These are phyloP conservation scores for Acorus gramineus DNA, from an alignment of 106 monocot genomes.

Conservation along the genomic window DNA sequence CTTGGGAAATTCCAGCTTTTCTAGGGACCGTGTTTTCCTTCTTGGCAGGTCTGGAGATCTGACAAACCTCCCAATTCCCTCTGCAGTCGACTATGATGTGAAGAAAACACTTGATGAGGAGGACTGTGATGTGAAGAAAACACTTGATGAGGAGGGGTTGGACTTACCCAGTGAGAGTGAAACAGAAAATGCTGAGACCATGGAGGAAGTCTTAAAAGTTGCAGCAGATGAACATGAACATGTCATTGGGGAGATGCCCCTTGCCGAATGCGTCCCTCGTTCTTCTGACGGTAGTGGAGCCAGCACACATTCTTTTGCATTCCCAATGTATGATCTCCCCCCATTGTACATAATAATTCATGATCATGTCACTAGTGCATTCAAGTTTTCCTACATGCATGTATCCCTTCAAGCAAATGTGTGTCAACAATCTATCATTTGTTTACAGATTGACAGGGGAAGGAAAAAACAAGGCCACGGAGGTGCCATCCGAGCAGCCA, in stretches of 20 bases:
- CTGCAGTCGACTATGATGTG: not conserved
- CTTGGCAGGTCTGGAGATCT: not conserved
- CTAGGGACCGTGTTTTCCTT: not conserved
- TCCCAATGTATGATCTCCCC: slow-evolving; percentile 6
- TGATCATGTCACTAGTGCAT: too few species aligned
- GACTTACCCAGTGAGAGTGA: not conserved
- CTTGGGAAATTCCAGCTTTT: not conserved
- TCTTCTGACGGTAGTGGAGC: slow-evolving; percentile 5
- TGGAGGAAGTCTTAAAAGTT: slow-evolving; percentile 1
- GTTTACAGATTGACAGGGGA: too few species aligned
- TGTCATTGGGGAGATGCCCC: not conserved
- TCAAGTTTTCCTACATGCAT: too few species aligned
- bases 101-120: not conserved
- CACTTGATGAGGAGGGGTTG: not conserved
- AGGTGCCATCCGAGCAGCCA: too few species aligned
- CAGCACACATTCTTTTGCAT: slow-evolving; percentile 14
- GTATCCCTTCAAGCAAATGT: too few species aligned
- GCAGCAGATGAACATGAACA: not conserved
- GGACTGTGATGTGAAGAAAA: too few species aligned
- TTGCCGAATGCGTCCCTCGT: not conserved
- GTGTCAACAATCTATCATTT: too few species aligned
- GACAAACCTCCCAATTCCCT: not conserved
- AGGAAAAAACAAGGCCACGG: too few species aligned
- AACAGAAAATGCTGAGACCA: not conserved
- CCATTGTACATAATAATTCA: too few species aligned